Base-by-base conservation (phyloP, 129 eudicot species). In the Flaveria brownii region DNA sequence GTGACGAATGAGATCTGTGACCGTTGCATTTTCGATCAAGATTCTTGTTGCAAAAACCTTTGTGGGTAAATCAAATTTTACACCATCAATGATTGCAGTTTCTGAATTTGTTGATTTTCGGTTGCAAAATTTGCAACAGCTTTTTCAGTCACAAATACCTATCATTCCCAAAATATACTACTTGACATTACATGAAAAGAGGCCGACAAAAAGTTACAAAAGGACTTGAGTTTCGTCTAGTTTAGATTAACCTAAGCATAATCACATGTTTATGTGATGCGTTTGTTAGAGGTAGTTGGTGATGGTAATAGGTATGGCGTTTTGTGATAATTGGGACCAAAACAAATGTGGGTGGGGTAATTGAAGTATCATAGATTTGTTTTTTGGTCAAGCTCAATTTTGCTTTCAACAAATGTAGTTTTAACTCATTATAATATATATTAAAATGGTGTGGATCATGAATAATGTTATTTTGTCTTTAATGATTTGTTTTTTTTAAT, bases 381-480 rank as follows among this genome's bases (percentile, higher is more conserved):
- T 10, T 59, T 36, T 20, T 59, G 11, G 10, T 59, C 20, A 8
- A 17, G 20, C 33, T 15, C 18, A 17, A n/a, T 68, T 68, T 69
- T 43, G 51, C 10, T 68, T 69, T 45, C 56, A 69, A 69, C 73
- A 69, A 69, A 45, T 45, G 20, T 45, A 23, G 10, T 43, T 69
- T 69, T 69, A 69, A 69, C 73, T 69, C 73, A 17, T 69, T 69
- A n/a, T 36, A 36, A 36, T 36, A 36, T 33, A 33, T 36, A 36
- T 36, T 36, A 5, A 36, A 36, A 36, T 36, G 41, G 41, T 36
- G 41, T 36, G 7, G 41, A 36, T 36, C 41, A 36, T 36, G 7
- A 36, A 36, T 36, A 36, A 36, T 36, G 7, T 36, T 36, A 36
- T 36, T 36, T 36, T 36, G 41, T 36, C 41, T 36, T 36, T 36